Evolutionary conservation across 345 rosid genomes (phyloP), one percentile per base, ranked within the genome.

Genomic region (Citrus unshiu): DNA sequence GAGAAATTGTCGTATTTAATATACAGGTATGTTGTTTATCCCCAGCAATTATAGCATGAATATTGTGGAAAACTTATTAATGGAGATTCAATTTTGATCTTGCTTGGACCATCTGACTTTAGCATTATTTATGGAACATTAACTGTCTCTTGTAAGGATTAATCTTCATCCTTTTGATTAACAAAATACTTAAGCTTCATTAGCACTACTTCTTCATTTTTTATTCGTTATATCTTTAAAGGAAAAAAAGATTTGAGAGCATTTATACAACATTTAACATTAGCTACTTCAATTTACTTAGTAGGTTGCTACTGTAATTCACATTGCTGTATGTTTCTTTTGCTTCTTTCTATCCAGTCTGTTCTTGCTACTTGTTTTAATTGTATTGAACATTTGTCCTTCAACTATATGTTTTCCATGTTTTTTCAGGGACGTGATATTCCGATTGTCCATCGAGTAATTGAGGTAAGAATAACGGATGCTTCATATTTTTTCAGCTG

Each of bases 1-100:
- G 97, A 30, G 93, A 92, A 73, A 89, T 92, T 43, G 89, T 91
- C 25, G 97, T 90, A 32, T 90, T 87, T 58, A 93, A 88, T 65
- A 76, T 91, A 58, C 87, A 91, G 72, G 95, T 89, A 86, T 64
- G 87, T 49, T 19, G 5, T 62, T 67, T 51, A 46, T 46, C 18
- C 51, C 51, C 1, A 46, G 0, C 51, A 46, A 46, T 5, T 13
- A 13, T 13, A 46, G 51, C 18, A 46, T 46, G 51, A 1, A 46
- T 13, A 46, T 46, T 46, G 3, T 46, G 0, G 1, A 46, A n/a
- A 59, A n/a, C 24, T 59, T n/a, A 3, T 22, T 59, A 59, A n/a
- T 59, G 13, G 10, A 59, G 62, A 59, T 59, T 59, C 24, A 8
- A 59, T 59, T 59, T 59, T 24, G 3, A 59, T 59, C 62, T 22